A percentile compares a stretch with the other conserved stretches of the same genome.
phyloP scores from a whole-genome alignment of 495 filamentous ascomycete species.

The Penicillium arizonense region DNA sequence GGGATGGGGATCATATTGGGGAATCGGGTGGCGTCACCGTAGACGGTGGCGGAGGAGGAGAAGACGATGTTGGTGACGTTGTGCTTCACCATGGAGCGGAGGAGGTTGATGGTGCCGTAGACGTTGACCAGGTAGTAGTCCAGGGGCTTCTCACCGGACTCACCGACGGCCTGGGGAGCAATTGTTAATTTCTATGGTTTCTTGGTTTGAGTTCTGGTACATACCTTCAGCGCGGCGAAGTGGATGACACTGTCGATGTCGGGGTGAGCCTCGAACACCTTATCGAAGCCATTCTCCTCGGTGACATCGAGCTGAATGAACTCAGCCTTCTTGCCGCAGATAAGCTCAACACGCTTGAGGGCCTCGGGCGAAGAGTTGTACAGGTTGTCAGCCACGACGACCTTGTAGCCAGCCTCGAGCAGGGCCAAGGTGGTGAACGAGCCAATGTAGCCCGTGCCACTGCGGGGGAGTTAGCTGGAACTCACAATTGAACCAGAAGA shows the following conservation, averaged over 20 bases:
- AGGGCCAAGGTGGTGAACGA: constrained; percentile 94
- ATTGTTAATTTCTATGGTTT: background rate
- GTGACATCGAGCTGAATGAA: constrained; percentile 90
- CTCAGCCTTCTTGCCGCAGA: constrained; percentile 81
- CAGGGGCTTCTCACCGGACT: constrained; percentile 90
- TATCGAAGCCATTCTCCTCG: constrained; percentile 76
- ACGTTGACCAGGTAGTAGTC: constrained; percentile 99
- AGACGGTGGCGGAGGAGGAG: constrained; percentile 94
- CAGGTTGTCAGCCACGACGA: constrained; percentile 91
- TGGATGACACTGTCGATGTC: constrained; percentile 97
- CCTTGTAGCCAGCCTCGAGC: constrained; percentile 90
- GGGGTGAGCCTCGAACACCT: constrained; percentile 84
- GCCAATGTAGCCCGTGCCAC: constrained; percentile 97
- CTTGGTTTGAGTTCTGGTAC: constrained; percentile 15
- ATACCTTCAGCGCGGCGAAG: constrained; percentile 94
- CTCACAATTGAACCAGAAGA: constrained; percentile 2
- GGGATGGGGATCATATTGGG: constrained; percentile 99
- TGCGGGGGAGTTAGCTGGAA: constrained; percentile 37
- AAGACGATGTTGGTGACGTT: constrained; percentile 97
- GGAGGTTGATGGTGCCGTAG: constrained; percentile 83
- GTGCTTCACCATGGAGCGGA: constrained; percentile 82
- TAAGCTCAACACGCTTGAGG: constrained; percentile 88
- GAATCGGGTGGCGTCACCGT: constrained; percentile 95
- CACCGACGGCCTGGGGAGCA: constrained; percentile 76
- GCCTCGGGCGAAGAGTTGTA: constrained; percentile 93